Evolutionary conservation across 179 eudicot species (phyloP), one percentile per base, ranked within the genome.

Genomic region (Nepenthes alata): DNA sequence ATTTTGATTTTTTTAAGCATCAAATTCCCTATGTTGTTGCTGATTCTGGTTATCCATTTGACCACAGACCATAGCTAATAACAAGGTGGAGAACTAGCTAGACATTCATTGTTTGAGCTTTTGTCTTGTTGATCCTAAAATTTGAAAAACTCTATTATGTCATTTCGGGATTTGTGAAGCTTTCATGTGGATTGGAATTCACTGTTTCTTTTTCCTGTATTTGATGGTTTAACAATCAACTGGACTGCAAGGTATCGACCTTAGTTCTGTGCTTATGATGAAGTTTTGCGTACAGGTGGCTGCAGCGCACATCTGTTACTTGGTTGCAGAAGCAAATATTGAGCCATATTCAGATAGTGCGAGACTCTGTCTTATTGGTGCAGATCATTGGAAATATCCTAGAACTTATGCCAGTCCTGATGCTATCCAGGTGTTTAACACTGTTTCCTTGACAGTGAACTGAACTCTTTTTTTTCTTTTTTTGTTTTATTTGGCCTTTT

Each of bases 231-330:
- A 41, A 4, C 45, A 41, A 6, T 45, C 55, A 61, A 15, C 65
- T n/a, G 47, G 53, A 10, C 45, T 53, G 15, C 35, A 2, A 10
- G 34, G 9, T 55, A 4, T 8, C 34, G 15, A 11, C 16, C 10
- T 37, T 25, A 4, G 35, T 53, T 63, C 8, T 7, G 8, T 41
- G 45, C 14, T 63, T 39, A 39, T 41, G 15, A 38, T 37, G 57
- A 58, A 64, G 14, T 2, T 52, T 65, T 16, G 34, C n/a, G 10
- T 58, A 59, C 77, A 88, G 95, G 79, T 85, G 54, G 75, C 71
- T 55, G 89, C 95, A 6, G 97, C 89, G n/a, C 97, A 89, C 70
- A 83, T 83, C 14, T 89, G 97, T 75, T 89, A 89, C 70, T 70
- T 89, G 72, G 77, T 89, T 78, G 91, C 97, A 14, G 97, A 89